Conservation (phyloP, 2,329 filamentous ascomycete species). For the Arthrobotrys megalospora region DNA sequence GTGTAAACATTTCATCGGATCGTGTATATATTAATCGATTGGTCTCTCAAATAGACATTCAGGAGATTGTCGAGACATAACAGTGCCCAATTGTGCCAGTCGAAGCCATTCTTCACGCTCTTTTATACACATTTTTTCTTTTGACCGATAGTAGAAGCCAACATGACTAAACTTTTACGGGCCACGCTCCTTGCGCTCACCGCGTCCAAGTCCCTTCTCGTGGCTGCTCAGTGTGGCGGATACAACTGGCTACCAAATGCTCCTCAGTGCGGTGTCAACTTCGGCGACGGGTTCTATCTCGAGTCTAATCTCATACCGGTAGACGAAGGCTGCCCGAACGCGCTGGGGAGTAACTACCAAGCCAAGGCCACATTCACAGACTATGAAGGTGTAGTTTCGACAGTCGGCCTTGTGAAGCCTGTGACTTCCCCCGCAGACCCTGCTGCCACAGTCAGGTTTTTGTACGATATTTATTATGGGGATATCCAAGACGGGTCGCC, state of each 20-base stretch:
- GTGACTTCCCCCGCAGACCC: conserved; percentile 2
- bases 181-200: background rate
- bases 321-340: background rate
- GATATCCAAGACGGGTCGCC: conserved; percentile 6
- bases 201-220: background rate
- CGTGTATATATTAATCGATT: too few relatives aligned
- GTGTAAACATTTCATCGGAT: too few relatives aligned
- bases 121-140: background rate
- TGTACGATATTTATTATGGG: conserved; percentile 18
- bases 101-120: background rate
- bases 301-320: conserved; percentile 14
- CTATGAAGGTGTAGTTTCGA: conserved; percentile 9
- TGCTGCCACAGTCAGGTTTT: conserved; percentile 15
- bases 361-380: conserved; percentile 16
- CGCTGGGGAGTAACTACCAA: background rate
- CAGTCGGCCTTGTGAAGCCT: background rate
- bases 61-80: background rate
- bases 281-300: conserved; percentile 5
- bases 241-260: conserved; percentile 4
- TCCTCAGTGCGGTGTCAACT: conserved; percentile 13
- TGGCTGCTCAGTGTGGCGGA: conserved; percentile 13
- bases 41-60: background rate
- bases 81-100: background rate
- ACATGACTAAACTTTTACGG: background rate
- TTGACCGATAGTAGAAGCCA: background rate